Evolutionary conservation across 768 basidiomycete genomes (phyloP).

Genomic region (Rhizopogon vinicolor): DNA sequence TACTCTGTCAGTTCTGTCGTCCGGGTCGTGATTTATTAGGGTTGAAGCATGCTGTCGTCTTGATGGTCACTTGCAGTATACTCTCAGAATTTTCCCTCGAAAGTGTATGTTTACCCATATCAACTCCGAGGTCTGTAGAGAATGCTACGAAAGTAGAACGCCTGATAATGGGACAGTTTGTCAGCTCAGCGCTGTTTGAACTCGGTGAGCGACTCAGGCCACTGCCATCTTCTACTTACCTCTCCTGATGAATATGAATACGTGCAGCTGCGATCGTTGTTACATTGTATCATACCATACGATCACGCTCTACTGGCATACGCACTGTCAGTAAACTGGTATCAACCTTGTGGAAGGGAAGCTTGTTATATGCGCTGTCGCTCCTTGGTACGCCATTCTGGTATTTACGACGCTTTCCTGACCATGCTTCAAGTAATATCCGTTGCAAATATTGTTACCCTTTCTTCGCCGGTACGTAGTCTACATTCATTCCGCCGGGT

Average conservation of each 20-base stretch:
- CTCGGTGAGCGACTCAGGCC: neutral
- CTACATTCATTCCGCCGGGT: neutral
- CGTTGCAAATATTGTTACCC: slow-evolving; percentile 3
- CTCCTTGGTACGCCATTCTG: slow-evolving; percentile 1
- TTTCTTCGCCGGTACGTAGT: slow-evolving; percentile 6
- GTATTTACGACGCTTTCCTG: neutral
- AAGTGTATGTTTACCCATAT: neutral
- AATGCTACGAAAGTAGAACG: neutral
- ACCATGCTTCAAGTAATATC: slow-evolving; percentile 1
- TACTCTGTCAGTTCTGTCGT: neutral
- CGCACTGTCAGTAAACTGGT: neutral
- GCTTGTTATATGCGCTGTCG: slow-evolving; percentile 7
- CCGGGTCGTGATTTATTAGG: neutral
- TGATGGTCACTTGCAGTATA: neutral
- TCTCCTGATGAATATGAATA: neutral
- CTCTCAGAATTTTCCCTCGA: neutral
- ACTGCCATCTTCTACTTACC: neutral
- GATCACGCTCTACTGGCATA: neutral
- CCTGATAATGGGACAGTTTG: neutral
- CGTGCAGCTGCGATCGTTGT: neutral
- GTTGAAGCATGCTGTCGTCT: slow-evolving; percentile 1
- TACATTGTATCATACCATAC: neutral
- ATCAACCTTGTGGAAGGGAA: slow-evolving; percentile 2
- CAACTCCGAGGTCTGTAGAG: neutral
- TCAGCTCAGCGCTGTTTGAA: slow-evolving; percentile 1